phyloP scores from a whole-genome alignment of 176 grass and related monocot genomes.

The Dactylis glomerata region DNA sequence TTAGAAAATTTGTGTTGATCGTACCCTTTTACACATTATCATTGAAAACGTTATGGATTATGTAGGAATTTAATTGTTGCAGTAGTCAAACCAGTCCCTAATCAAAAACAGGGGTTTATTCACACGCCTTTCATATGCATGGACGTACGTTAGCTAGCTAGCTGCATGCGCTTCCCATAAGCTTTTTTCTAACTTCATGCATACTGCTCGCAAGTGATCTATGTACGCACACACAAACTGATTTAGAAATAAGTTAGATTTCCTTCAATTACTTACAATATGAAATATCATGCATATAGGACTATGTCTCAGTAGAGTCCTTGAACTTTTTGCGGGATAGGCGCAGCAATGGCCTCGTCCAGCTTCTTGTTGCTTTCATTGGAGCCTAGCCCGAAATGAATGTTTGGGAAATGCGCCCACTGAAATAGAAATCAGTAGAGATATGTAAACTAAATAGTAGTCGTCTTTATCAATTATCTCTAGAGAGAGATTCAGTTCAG shows the following conservation, averaged over 20 bases:
- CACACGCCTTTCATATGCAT: not conserved
- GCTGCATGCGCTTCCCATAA: constrained; percentile 1
- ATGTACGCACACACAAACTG: constrained; percentile 33
- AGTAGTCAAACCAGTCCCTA: not conserved
- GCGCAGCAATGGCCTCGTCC: constrained; percentile 25
- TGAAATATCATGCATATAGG: not conserved
- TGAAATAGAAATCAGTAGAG: constrained; percentile 23
- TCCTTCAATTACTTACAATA: constrained; percentile 31
- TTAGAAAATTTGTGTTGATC: too few species aligned
- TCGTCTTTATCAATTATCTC: not conserved
- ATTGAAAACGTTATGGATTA: not conserved
- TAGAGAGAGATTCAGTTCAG: not conserved
- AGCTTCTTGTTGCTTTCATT: constrained; percentile 43
- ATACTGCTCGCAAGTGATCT: constrained; percentile 8
- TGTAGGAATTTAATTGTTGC: not conserved
- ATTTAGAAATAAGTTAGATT: not conserved
- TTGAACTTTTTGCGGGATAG: constrained; percentile 33
- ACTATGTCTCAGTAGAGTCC: constrained; percentile 25
- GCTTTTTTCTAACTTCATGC: not conserved
- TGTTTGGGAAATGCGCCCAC: constrained; percentile 67
- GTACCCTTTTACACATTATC: not conserved
- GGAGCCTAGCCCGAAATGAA: constrained; percentile 43
- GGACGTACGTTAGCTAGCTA: not conserved
- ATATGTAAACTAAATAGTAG: not conserved
- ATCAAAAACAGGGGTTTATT: constrained; percentile 14